phyloP scores from a whole-genome alignment of 2,329 filamentous ascomycete species.

The Alternaria infectoria region DNA sequence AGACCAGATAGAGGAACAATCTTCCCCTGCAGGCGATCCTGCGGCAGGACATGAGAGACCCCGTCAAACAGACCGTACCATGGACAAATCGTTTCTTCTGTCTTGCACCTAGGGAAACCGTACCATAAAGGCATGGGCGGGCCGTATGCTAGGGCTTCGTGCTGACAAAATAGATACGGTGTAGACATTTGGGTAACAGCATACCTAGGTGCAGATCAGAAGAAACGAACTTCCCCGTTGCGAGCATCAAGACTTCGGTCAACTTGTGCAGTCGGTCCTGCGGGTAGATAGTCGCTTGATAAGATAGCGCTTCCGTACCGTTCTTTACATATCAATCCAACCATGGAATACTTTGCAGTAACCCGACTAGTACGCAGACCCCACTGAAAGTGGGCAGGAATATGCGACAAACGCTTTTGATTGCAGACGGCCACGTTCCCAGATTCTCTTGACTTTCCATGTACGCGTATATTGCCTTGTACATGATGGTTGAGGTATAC shows the following conservation, averaged over 20 bases:
- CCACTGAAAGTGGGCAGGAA: not conserved
- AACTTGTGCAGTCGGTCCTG: conserved; percentile 1
- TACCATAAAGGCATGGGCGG: not conserved
- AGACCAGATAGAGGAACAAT: conserved; percentile 4
- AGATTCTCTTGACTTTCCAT: not conserved
- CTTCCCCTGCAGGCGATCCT: conserved; percentile 6
- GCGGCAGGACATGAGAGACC: not conserved
- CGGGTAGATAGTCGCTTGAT: conserved; percentile 4
- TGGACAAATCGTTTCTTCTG: not conserved
- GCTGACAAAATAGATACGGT: not conserved
- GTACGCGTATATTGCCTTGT: not conserved
- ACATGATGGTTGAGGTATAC: not conserved
- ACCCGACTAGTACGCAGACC: not conserved
- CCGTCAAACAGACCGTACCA: not conserved
- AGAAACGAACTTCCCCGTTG: not conserved
- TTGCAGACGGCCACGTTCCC: not conserved
- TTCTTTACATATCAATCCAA: not conserved
- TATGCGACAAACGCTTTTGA: not conserved
- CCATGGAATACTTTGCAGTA: conserved; percentile 3
- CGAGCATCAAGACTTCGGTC: not conserved
- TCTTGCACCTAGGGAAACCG: not conserved
- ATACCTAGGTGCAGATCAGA: not conserved
- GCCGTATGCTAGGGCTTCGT: not conserved
- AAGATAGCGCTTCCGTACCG: conserved; percentile 7
- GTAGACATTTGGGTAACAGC: not conserved